phyloP scores from a whole-genome alignment of 2,329 filamentous ascomycete genomes.

The Xylariaceae sp. region DNA sequence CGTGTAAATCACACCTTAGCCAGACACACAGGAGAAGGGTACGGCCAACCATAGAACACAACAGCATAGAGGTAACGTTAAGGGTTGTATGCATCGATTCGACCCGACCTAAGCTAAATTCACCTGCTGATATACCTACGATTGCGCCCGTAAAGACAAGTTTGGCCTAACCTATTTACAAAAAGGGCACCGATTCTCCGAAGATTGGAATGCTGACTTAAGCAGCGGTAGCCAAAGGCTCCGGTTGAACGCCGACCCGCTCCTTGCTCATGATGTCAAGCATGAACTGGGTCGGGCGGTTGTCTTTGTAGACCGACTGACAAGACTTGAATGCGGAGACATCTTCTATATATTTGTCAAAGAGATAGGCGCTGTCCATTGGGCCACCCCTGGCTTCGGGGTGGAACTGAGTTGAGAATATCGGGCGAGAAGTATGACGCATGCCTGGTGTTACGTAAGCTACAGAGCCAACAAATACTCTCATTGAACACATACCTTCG shows the following conservation, averaged over 20 bases:
- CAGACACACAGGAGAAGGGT: not conserved
- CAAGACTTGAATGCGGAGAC: slow-evolving; percentile 85
- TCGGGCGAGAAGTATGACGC: slow-evolving; percentile 92
- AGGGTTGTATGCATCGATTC: not conserved
- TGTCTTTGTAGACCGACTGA: slow-evolving; percentile 76
- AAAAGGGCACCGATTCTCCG: slow-evolving; percentile 2
- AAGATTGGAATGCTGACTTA: slow-evolving; percentile 20
- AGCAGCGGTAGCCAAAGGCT: slow-evolving; percentile 49
- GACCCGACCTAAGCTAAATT: not conserved
- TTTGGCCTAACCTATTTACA: not conserved
- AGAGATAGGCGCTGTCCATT: slow-evolving; percentile 91
- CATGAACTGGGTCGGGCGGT: slow-evolving; percentile 79
- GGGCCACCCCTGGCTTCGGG: slow-evolving; percentile 97
- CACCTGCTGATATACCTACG: not conserved
- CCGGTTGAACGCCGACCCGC: slow-evolving; percentile 82
- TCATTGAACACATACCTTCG: slow-evolving; percentile 55
- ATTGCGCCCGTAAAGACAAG: not conserved
- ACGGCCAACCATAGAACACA: not conserved
- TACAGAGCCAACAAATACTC: not conserved
- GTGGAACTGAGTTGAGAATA: slow-evolving; percentile 98
- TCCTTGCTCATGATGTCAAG: slow-evolving; percentile 91
- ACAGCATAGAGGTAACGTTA: not conserved
- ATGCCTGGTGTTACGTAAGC: slow-evolving; percentile 48
- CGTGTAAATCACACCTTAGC: too few relatives aligned
- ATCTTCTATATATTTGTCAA: slow-evolving; percentile 92